A percentile compares a stretch with the other conserved stretches of the same genome.
These are phyloP conservation scores for Mycogone perniciosa DNA, from an alignment of 2,329 filamentous ascomycete species.

Conservation along the genomic window DNA sequence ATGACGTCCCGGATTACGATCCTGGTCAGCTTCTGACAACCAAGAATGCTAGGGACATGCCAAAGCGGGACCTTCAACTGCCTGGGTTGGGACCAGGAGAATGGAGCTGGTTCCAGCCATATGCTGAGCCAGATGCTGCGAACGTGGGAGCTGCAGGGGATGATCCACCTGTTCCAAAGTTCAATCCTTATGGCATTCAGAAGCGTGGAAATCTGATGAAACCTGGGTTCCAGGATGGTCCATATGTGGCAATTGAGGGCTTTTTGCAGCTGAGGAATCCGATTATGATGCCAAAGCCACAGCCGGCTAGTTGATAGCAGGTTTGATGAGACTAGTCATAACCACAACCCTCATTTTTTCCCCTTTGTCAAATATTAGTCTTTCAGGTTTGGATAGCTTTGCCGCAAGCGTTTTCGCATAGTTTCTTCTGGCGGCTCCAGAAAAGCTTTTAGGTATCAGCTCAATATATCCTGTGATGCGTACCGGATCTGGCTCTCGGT, in stretches of 20 bases:
- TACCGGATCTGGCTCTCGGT: no score
- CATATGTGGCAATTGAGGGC: conserved; percentile 6
- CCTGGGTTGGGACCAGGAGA: conserved; percentile 2
- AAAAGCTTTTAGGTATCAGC: no score
- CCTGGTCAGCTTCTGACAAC: background rate
- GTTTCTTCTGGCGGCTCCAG: no score
- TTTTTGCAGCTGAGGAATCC: conserved; percentile 9
- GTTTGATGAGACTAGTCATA: no score
- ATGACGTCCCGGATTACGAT: conserved; percentile 8
- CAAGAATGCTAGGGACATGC: conserved; percentile 1
- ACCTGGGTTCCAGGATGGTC: conserved; percentile 7
- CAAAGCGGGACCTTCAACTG: background rate
- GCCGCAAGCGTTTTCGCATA: no score
- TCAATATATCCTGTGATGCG: no score
- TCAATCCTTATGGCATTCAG: conserved; percentile 7
- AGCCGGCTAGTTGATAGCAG: background rate
- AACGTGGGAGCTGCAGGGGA: background rate
- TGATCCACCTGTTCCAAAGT: background rate
- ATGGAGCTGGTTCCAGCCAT: conserved; percentile 11
- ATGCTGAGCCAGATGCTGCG: background rate
- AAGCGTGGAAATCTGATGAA: conserved; percentile 5
- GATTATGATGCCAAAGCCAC: conserved; percentile 4
- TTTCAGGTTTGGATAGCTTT: no score
- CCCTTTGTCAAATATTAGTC: no score
- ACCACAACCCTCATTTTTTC: no score